A percentile compares a stretch with the other conserved stretches of the same genome.
These are phyloP conservation scores for Phytophthora pini DNA, from an alignment of 352 stramenopile species.

Conservation along the genomic window DNA sequence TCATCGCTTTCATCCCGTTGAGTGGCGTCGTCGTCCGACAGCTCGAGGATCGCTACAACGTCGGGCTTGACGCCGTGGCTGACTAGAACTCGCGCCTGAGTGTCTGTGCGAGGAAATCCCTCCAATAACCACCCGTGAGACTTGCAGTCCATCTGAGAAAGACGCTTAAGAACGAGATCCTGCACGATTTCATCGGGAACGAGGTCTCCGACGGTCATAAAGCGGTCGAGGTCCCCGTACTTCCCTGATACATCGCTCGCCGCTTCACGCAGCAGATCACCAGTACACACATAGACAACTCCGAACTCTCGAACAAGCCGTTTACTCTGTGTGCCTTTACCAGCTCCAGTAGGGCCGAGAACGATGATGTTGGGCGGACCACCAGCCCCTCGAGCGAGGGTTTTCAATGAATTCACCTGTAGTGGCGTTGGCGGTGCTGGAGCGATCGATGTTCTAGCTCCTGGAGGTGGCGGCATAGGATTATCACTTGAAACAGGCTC, in stretches of 20 bases:
- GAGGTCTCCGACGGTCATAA: slow-evolving; percentile 88
- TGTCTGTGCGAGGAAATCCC: slow-evolving; percentile 93
- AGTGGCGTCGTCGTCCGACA: slow-evolving; percentile 90
- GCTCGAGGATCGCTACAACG: slow-evolving; percentile 91
- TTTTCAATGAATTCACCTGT: slow-evolving; percentile 1
- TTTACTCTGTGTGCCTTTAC: slow-evolving; percentile 97
- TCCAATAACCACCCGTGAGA: slow-evolving; percentile 94
- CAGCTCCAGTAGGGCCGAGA: slow-evolving; percentile 90
- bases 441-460: slow-evolving; percentile 19
- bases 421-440: slow-evolving; percentile 9
- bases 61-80: slow-evolving; percentile 81
- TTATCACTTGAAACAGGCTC: slow-evolving; percentile 1
- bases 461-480: slow-evolving; percentile 8
- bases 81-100: slow-evolving; percentile 90
- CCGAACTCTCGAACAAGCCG: slow-evolving; percentile 87
- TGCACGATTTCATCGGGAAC: slow-evolving; percentile 95
- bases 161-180: slow-evolving; percentile 77
- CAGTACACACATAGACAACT: slow-evolving; percentile 93
- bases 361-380: slow-evolving; percentile 82
- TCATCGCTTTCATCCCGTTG: slow-evolving; percentile 69
- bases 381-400: slow-evolving; percentile 1
- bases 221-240: slow-evolving; percentile 80
- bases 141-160: slow-evolving; percentile 88
- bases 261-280: slow-evolving; percentile 92
- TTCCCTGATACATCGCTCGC: slow-evolving; percentile 72